A percentile compares a stretch with the other conserved stretches of the same genome.
Conservation (phyloP, 768 basidiomycete species). For the Hysterangium stoloniferum region DNA sequence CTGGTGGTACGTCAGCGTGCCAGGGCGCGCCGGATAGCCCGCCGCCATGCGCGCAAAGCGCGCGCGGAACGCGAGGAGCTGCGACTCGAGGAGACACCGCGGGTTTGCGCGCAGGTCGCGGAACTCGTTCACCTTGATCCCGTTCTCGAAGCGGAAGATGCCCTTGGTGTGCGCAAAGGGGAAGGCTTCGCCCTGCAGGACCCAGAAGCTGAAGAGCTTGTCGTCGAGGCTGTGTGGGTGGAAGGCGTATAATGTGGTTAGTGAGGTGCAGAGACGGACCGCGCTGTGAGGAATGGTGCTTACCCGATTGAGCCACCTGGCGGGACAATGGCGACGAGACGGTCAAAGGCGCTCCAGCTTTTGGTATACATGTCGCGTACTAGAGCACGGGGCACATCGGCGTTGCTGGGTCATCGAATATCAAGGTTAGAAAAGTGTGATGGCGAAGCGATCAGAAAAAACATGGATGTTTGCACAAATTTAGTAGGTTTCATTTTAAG, state of each 20-base stretch:
- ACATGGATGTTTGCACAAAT: not conserved
- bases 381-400: conserved; percentile 74
- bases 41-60: conserved; percentile 71
- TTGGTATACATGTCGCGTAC: conserved; percentile 91
- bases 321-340: conserved; percentile 83
- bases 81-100: conserved; percentile 76
- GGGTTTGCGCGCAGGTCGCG: conserved; percentile 85
- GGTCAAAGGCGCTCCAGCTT: conserved; percentile 88
- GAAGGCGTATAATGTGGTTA: too few species aligned
- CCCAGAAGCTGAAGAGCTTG: conserved; percentile 87
- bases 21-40: conserved; percentile 28
- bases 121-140: conserved; percentile 83
- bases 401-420: conserved; percentile 50
- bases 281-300: conserved; percentile 21
- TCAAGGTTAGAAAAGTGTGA: not conserved
- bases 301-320: conserved; percentile 86
- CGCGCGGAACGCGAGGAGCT: conserved; percentile 72
- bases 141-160: conserved; percentile 82
- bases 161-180: conserved; percentile 77
- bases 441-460: not conserved
- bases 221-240: conserved; percentile 61
- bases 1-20: not conserved
- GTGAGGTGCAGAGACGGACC: conserved; percentile 7
- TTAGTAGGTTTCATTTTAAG: too few species aligned
- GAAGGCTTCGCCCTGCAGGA: conserved; percentile 69